Evolutionary conservation across 345 rosid species (phyloP), one percentile per base, ranked within the genome.

Genomic region (Heritiera littoralis): DNA sequence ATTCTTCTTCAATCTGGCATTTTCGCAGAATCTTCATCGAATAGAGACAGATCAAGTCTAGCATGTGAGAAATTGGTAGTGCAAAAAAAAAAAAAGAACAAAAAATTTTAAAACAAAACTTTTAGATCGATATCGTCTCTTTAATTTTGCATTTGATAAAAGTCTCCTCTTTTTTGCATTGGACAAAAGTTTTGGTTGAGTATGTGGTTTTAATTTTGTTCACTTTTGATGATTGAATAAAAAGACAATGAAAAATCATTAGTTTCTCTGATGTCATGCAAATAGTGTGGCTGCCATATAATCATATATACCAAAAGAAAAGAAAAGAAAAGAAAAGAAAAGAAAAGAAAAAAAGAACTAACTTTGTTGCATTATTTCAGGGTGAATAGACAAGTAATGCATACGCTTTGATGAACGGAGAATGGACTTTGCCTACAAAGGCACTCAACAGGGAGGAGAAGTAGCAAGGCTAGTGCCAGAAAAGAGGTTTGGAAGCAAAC

Each of bases 191-290:
- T 72, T 18, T 52, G 56, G 60, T 35, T 32, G 45, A 72, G 20
- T 49, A 73, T 11, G 76, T 73, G 76, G 76, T 72, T 15, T 18
- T 54, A 72, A 72, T 9, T 32, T 17, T 54, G 41, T 72, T 28
- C 18, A 54, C 76, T 35, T 72, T 54, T 72, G 6, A 55, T 73
- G 43, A 35, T 30, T 52, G 28, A 72, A 49, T 54, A 55, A 6
- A 72, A 54, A 54, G 48, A 72, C 76, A 38, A 54, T 1, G 7
- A 23, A 4, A 23, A 72, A 9, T 54, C 76, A 54, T 54, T 35
- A 18, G 63, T 5, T 72, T 2, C 64, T 5, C 8, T 73, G 51
- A 73, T 55, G 64, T 73, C 64, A 55, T 55, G 76, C 64, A 72
- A 54, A 54, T 20, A 54, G 49, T 54, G 32, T 73, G 32, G 76